These are phyloP conservation scores for Dioszegia hungarica DNA, from an alignment of 768 basidiomycete species.

Conservation along the genomic window DNA sequence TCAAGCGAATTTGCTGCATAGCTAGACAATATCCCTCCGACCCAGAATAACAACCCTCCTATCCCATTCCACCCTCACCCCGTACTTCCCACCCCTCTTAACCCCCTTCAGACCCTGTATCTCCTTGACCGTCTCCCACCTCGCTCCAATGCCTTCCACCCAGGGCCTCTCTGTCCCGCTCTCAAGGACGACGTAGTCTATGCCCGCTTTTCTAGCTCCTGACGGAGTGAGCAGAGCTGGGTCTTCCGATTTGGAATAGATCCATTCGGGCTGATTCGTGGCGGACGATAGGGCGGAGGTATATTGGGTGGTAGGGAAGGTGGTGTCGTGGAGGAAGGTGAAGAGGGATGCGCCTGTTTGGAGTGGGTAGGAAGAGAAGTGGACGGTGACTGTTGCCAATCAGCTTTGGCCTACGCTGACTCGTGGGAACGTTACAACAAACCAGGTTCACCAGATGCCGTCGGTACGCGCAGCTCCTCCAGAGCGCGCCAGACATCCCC, in stretches of 20 bases:
- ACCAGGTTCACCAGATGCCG: not conserved
- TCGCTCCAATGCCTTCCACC: slow-evolving; percentile 4
- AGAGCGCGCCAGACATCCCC: slow-evolving; percentile 65
- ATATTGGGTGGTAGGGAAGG: not conserved
- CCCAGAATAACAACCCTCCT: slow-evolving; percentile 16
- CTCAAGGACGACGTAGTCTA: slow-evolving; percentile 34
- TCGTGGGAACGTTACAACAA: no score
- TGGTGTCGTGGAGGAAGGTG: slow-evolving; percentile 52
- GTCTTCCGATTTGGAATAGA: slow-evolving; percentile 76
- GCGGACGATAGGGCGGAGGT: slow-evolving; percentile 3
- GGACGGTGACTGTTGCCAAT: slow-evolving; percentile 50
- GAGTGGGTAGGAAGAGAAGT: slow-evolving; percentile 76
- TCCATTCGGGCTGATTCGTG: slow-evolving; percentile 52
- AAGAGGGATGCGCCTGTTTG: slow-evolving; percentile 90
- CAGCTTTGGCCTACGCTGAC: not conserved
- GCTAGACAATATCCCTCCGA: not conserved
- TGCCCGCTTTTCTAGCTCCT: slow-evolving; percentile 15
- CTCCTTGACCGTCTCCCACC: slow-evolving; percentile 23
- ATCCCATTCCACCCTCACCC: slow-evolving; percentile 20
- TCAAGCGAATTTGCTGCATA: no score
- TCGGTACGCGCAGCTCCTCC: slow-evolving; percentile 51
- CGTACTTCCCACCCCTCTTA: slow-evolving; percentile 16
- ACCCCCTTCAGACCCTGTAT: slow-evolving; percentile 28
- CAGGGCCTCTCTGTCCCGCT: slow-evolving; percentile 4
- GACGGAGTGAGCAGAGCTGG: slow-evolving; percentile 12